Evolutionary conservation across 495 filamentous ascomycete genomes (phyloP).

Genomic region (Lineolata rhizophorae): DNA sequence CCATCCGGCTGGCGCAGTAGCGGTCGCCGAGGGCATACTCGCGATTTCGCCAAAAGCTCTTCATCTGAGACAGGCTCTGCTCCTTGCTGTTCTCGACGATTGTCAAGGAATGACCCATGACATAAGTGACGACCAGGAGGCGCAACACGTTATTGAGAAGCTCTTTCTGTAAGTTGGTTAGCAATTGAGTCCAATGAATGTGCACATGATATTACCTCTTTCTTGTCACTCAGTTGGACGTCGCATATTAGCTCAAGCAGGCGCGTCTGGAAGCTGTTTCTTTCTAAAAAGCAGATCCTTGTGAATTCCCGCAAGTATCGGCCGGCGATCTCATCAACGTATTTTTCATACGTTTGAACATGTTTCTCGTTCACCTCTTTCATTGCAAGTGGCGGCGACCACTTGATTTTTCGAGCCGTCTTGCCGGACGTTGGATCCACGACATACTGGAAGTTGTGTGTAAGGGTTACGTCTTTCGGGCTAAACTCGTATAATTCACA

Average conservation of each 20-base stretch:
- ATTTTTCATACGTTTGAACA: slow-evolving; percentile 13
- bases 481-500: slow-evolving; percentile 18
- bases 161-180: slow-evolving; percentile 6
- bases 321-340: slow-evolving; percentile 16
- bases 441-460: slow-evolving; percentile 14
- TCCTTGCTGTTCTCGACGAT: slow-evolving; percentile 11
- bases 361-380: slow-evolving; percentile 15
- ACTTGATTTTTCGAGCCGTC: slow-evolving; percentile 4
- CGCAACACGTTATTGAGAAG: slow-evolving; percentile 16
- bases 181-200: not conserved
- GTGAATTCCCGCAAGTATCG: slow-evolving; percentile 14
- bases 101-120: slow-evolving; percentile 19
- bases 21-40: slow-evolving; percentile 3
- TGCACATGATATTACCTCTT: slow-evolving; percentile 9
- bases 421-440: slow-evolving; percentile 9
- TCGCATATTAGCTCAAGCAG: slow-evolving; percentile 15
- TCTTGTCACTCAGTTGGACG: slow-evolving; percentile 9
- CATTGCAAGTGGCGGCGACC: slow-evolving; percentile 18
- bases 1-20: slow-evolving; percentile 16
- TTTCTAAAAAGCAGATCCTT: slow-evolving; percentile 13
- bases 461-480: slow-evolving; percentile 11
- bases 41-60: no score
- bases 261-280: slow-evolving; percentile 14
- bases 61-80: slow-evolving; percentile 8
- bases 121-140: slow-evolving; percentile 18